A percentile compares a stretch with the other conserved stretches of the same genome.
Conservation (phyloP, 1,284 basidiomycete species). For the Melampsora abietis-canadensis region DNA sequence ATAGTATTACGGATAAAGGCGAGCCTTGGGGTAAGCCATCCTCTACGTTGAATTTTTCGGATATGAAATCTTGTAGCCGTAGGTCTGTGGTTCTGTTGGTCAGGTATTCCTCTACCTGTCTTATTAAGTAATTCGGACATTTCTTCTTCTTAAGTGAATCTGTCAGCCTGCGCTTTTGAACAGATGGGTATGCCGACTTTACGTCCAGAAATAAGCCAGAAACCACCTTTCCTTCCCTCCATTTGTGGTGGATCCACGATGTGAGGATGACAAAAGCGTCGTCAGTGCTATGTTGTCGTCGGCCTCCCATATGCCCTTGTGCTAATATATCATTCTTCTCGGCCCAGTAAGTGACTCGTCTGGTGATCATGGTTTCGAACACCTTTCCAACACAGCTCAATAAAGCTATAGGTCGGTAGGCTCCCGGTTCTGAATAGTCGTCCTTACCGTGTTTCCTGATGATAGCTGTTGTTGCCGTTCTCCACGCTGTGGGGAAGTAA, state of each 20-base stretch:
- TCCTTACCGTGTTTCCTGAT: constrained; percentile 1
- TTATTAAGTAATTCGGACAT: neutral
- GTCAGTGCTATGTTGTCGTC: too few relatives aligned
- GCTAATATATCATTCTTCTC: neutral
- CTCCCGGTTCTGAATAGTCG: constrained; percentile 7
- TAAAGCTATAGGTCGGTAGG: constrained; percentile 13
- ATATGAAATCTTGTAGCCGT: too few relatives aligned
- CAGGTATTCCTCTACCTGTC: constrained; percentile 10
- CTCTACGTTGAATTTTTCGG: constrained; percentile 1
- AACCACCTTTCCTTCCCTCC: too few relatives aligned
- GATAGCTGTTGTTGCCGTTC: constrained; percentile 2
- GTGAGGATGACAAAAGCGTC: too few relatives aligned
- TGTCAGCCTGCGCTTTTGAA: constrained; percentile 5
- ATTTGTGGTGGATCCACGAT: too few relatives aligned
- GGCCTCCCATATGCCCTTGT: constrained; percentile 9
- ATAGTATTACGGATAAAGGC: too few relatives aligned
- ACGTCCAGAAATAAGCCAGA: constrained; percentile 17
- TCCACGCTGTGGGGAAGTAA: constrained; percentile 15
- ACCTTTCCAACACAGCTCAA: constrained; percentile 10
- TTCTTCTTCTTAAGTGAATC: neutral
- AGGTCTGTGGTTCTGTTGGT: neutral
- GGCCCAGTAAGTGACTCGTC: neutral
- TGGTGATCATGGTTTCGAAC: constrained; percentile 8
- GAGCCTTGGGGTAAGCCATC: constrained; percentile 9
- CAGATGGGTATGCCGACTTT: constrained; percentile 21